These are phyloP conservation scores for Fusarium globosum DNA, from an alignment of 2,329 filamentous ascomycete genomes.

Conservation along the genomic window DNA sequence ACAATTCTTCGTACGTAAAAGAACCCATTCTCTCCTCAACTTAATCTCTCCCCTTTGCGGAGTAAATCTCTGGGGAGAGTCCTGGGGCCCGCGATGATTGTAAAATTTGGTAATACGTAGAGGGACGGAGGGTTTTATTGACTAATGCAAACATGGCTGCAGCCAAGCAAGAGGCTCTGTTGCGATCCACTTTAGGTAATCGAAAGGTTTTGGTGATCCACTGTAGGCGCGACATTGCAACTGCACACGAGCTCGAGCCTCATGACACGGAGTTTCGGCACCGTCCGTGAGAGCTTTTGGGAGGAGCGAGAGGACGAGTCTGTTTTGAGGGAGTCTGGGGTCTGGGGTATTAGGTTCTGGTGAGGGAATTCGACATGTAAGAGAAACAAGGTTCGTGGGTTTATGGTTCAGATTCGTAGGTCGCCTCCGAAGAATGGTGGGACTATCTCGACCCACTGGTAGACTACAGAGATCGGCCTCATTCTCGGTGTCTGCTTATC, in stretches of 20 bases:
- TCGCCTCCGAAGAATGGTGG: conserved; percentile 15
- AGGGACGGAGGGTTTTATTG: conserved; percentile 28
- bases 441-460: conserved; percentile 20
- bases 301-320: not conserved
- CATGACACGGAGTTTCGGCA: conserved; percentile 37
- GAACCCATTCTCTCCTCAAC: conserved; percentile 32
- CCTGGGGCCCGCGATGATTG: too few species aligned
- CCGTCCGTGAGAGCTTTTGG: conserved; percentile 7
- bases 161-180: conserved; percentile 40
- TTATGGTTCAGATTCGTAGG: conserved; percentile 1
- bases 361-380: conserved; percentile 33
- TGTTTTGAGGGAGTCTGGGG: conserved; percentile 2
- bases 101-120: not conserved
- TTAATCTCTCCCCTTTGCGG: conserved; percentile 37
- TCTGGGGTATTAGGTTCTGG: conserved; percentile 30
- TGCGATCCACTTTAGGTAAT: conserved; percentile 34
- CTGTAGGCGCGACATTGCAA: conserved; percentile 1
- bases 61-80: conserved; percentile 27
- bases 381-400: conserved; percentile 14
- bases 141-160: conserved; percentile 35
- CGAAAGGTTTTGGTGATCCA: conserved; percentile 25
- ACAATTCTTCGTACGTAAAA: conserved; percentile 29
- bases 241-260: conserved; percentile 25
- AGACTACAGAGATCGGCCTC: conserved; percentile 32
- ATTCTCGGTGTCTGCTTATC: conserved; percentile 35